Evolutionary conservation across 345 rosid genomes (phyloP).

Genomic region (Euphorbia peplus): DNA sequence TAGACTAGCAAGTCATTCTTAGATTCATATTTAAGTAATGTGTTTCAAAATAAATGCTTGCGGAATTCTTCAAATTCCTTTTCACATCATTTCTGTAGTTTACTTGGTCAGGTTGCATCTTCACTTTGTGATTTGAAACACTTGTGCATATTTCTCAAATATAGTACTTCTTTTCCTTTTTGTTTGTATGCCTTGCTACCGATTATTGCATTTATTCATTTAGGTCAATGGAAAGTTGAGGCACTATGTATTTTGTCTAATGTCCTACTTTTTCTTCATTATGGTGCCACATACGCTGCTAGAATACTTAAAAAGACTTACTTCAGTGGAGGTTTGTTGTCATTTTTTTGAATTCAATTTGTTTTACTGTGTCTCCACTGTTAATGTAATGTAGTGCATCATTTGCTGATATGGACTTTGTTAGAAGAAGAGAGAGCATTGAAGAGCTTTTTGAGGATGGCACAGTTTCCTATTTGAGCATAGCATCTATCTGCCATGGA

Average conservation of each 20-base stretch:
- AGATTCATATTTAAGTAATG: not conserved
- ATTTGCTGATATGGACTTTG: constrained; percentile 92
- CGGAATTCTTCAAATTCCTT: not conserved
- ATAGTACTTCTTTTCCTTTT: not conserved
- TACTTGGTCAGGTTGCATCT: not conserved
- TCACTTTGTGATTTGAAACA: not conserved
- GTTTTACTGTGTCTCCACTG: not conserved
- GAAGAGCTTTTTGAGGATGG: constrained; percentile 96
- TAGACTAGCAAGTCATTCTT: not conserved
- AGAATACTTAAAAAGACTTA: constrained; percentile 76
- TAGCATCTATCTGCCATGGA: constrained; percentile 78
- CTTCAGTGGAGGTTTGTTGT: constrained; percentile 86
- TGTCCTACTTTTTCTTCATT: constrained; percentile 11
- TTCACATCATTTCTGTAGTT: not conserved
- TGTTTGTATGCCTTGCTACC: not conserved
- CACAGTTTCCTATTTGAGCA: constrained; percentile 76
- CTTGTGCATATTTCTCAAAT: not conserved
- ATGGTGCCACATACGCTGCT: constrained; percentile 65
- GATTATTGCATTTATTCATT: not conserved
- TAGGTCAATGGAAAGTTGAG: not conserved
- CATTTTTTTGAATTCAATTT: constrained; percentile 11
- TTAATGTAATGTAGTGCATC: constrained; percentile 72
- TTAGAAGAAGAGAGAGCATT: constrained; percentile 75
- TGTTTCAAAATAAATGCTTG: not conserved
- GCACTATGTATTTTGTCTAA: not conserved